Conservation (phyloP, 2,329 filamentous ascomycete species). For the Remersonia thermophila region DNA sequence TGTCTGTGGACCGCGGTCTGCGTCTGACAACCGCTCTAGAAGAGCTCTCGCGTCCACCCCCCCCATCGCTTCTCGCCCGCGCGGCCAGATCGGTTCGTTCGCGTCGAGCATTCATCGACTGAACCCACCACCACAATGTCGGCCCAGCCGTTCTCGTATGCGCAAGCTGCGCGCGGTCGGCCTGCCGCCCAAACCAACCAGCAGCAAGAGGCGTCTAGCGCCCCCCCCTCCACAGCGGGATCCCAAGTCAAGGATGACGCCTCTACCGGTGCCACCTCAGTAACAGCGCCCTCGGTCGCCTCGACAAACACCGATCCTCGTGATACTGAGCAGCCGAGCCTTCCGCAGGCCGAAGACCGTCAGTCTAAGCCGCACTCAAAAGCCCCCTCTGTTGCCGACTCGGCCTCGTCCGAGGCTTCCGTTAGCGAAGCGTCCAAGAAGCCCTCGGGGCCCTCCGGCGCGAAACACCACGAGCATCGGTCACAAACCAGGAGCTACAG, state of each 20-base stretch:
- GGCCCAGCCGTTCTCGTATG: conserved; percentile 71
- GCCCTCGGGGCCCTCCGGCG: conserved; percentile 14
- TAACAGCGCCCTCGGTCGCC: conserved; percentile 25
- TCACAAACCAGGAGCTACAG: conserved; percentile 8
- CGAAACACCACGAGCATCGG: conserved; percentile 10
- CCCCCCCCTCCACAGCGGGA: conserved; percentile 23
- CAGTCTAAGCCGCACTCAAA: conserved; percentile 20
- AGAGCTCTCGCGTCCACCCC: too few species aligned
- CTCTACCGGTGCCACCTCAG: conserved; percentile 23
- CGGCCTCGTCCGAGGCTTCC: conserved; percentile 24
- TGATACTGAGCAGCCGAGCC: conserved; percentile 17
- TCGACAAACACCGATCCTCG: conserved; percentile 25
- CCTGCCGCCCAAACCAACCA: conserved; percentile 30
- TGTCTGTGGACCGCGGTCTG: conserved; percentile 4
- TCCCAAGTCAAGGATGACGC: conserved; percentile 25
- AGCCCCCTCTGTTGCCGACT: conserved; percentile 16
- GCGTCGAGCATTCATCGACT: conserved; percentile 1
- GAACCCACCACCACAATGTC: conserved; percentile 32
- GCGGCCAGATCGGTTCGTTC: conserved; percentile 5
- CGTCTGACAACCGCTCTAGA: not conserved
- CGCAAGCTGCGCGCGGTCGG: conserved; percentile 83
- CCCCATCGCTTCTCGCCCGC: conserved; percentile 1
- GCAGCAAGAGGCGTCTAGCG: conserved; percentile 17
- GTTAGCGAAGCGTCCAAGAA: conserved; percentile 12
- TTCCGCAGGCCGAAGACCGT: conserved; percentile 15